Evolutionary conservation across 2,329 filamentous ascomycete genomes (phyloP).

Genomic region (Emericellopsis cladophorae): DNA sequence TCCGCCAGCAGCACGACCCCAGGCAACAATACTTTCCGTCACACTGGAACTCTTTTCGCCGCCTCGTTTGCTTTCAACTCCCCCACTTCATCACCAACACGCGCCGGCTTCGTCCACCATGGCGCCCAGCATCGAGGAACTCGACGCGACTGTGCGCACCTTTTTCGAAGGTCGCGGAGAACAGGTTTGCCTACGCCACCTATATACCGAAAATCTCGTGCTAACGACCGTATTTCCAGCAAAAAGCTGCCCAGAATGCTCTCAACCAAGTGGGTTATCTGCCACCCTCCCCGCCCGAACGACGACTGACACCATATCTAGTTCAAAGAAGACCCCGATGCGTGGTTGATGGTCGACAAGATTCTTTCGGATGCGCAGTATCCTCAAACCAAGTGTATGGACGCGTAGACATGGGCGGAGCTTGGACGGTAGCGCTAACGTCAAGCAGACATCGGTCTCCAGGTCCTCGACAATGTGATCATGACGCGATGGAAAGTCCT

Average conservation of each 20-base stretch:
- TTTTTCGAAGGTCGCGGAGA: slow-evolving; percentile 97
- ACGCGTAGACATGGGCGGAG: background rate
- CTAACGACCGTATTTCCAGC: slow-evolving; percentile 37
- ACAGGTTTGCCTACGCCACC: slow-evolving; percentile 46
- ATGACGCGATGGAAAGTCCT: slow-evolving; percentile 98
- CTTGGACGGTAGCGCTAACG: slow-evolving; percentile 1
- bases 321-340: slow-evolving; percentile 99
- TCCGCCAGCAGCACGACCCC: background rate
- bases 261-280: slow-evolving; percentile 67
- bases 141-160: slow-evolving; percentile 90
- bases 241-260: slow-evolving; percentile 90
- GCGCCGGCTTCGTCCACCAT: slow-evolving; percentile 29
- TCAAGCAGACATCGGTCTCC: slow-evolving; percentile 68
- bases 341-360: slow-evolving; percentile 95
- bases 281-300: background rate
- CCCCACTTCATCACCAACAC: slow-evolving; percentile 18
- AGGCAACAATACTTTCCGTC: background rate
- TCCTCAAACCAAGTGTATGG: slow-evolving; percentile 89
- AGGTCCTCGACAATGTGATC: slow-evolving; percentile 96
- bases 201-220: background rate
- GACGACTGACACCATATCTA: slow-evolving; percentile 22
- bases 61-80: slow-evolving; percentile 3
- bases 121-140: slow-evolving; percentile 74
- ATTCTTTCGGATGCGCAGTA: slow-evolving; percentile 90
- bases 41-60: slow-evolving; percentile 1